Evolutionary conservation across 805 yeast genomes (phyloP).

Genomic region (Metschnikowia gruessii): DNA sequence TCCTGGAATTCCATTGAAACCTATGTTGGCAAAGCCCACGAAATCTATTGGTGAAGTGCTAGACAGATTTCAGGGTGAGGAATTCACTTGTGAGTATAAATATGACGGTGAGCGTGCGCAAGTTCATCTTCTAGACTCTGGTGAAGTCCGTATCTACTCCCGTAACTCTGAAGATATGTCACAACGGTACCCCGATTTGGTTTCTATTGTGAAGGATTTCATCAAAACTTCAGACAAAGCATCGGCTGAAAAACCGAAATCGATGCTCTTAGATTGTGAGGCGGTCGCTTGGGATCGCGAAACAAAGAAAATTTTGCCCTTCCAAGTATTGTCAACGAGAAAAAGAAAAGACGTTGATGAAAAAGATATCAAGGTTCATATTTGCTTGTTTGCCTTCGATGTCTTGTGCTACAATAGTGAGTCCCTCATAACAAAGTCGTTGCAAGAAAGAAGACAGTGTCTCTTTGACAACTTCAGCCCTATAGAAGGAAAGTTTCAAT

Average conservation of each 20-base stretch:
- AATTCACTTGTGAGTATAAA: conserved; percentile 93
- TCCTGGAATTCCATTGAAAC: conserved; percentile 94
- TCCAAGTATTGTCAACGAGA: conserved; percentile 89
- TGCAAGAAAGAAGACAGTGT: conserved; percentile 65
- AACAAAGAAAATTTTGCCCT: conserved; percentile 78
- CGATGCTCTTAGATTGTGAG: conserved; percentile 88
- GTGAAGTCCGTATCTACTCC: conserved; percentile 75
- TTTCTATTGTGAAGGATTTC: conserved; percentile 63
- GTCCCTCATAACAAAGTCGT: conserved; percentile 61
- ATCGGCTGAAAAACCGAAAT: conserved; percentile 31
- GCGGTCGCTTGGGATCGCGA: conserved; percentile 96
- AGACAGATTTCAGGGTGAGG: conserved; percentile 79
- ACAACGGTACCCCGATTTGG: conserved; percentile 87
- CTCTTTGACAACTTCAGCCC: conserved; percentile 54
- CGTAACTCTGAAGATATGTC: conserved; percentile 98
- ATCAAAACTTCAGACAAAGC: conserved; percentile 30
- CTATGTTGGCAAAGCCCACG: conserved; percentile 98
- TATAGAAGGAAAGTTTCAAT: conserved; percentile 75
- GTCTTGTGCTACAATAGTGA: conserved; percentile 71
- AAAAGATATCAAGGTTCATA: conserved; percentile 83
- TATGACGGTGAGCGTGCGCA: conserved; percentile 99
- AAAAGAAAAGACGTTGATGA: conserved; percentile 90
- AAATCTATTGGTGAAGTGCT: conserved; percentile 89
- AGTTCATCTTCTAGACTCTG: conserved; percentile 68
- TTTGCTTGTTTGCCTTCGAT: conserved; percentile 92